phyloP scores from a whole-genome alignment of 139 green algal species.

The Pleodorina starrii region DNA sequence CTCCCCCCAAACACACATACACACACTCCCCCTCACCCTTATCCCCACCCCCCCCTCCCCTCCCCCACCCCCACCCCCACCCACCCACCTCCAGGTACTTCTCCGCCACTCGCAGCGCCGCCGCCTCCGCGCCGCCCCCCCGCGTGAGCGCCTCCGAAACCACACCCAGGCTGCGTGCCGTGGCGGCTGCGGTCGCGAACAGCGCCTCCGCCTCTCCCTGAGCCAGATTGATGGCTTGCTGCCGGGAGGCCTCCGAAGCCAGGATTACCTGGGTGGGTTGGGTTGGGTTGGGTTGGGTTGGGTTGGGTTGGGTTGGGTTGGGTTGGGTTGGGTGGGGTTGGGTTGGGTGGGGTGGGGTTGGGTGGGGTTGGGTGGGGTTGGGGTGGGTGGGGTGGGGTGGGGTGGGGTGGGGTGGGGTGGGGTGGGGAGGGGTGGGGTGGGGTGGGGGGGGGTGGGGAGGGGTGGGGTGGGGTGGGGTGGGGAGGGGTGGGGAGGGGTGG shows the following conservation, averaged over 20 bases:
- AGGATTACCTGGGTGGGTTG: slow-evolving; percentile 85
- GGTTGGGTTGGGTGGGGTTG: no score
- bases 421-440: no score
- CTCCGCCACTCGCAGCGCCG: slow-evolving; percentile 86
- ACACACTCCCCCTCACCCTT: no score
- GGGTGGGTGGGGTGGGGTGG: no score
- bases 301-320: not conserved
- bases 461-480: no score
- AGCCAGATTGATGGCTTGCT: slow-evolving; percentile 92
- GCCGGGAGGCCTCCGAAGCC: slow-evolving; percentile 83
- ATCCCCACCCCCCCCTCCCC: no score
- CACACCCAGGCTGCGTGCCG: slow-evolving; percentile 66
- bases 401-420: no score
- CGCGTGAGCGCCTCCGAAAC: slow-evolving; percentile 74
- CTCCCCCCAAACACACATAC: no score
- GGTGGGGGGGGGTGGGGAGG: no score
- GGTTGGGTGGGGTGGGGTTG: no score
- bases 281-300: not conserved
- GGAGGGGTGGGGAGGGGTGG: no score
- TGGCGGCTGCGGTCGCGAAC: slow-evolving; percentile 43
- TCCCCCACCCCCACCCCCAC: not conserved
- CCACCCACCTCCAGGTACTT: slow-evolving; percentile 73
- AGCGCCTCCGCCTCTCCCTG: slow-evolving; percentile 76
- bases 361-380: no score
- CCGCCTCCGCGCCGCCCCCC: slow-evolving; percentile 78